Conservation (phyloP, 2,329 filamentous ascomycete genomes). For the Thyridium curvatum region DNA sequence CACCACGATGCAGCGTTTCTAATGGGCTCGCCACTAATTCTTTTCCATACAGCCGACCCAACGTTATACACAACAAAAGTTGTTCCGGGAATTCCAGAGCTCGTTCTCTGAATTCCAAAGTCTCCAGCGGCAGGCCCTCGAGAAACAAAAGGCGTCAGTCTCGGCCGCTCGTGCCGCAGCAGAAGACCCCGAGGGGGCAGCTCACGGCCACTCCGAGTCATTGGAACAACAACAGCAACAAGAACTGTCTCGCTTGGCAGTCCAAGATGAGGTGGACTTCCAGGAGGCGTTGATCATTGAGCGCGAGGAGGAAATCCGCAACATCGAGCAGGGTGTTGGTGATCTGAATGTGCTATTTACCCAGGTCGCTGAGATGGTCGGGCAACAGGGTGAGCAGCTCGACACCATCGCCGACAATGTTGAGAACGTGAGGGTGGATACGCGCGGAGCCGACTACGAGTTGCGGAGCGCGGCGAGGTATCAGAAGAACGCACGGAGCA, state of each 20-base stretch:
- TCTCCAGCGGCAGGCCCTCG: constrained; percentile 82
- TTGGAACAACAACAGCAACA: constrained; percentile 61
- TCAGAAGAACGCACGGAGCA: constrained; percentile 92
- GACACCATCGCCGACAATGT: constrained; percentile 87
- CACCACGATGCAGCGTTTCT: not conserved
- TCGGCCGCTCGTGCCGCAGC: constrained; percentile 76
- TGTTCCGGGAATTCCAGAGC: constrained; percentile 87
- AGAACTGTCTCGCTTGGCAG: constrained; percentile 73
- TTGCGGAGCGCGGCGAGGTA: constrained; percentile 80
- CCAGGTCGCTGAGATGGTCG: constrained; percentile 96
- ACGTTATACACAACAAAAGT: constrained; percentile 92
- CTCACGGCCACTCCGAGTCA: constrained; percentile 24
- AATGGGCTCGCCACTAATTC: too few relatives aligned
- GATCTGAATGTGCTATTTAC: constrained; percentile 96
- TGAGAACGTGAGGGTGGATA: constrained; percentile 73
- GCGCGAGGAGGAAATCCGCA: constrained; percentile 92
- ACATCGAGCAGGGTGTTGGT: constrained; percentile 93
- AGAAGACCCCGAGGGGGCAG: constrained; percentile 42
- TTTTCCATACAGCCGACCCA: constrained; percentile 93
- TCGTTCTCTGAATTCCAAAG: constrained; percentile 86
- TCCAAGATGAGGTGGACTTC: constrained; percentile 95
- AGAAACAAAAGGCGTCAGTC: constrained; percentile 86
- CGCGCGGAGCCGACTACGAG: constrained; percentile 78
- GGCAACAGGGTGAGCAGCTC: constrained; percentile 84
- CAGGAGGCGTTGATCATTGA: constrained; percentile 94